Base-by-base conservation (phyloP, 2,329 filamentous ascomycete genomes). In the Neodidymelliopsis sp. region DNA sequence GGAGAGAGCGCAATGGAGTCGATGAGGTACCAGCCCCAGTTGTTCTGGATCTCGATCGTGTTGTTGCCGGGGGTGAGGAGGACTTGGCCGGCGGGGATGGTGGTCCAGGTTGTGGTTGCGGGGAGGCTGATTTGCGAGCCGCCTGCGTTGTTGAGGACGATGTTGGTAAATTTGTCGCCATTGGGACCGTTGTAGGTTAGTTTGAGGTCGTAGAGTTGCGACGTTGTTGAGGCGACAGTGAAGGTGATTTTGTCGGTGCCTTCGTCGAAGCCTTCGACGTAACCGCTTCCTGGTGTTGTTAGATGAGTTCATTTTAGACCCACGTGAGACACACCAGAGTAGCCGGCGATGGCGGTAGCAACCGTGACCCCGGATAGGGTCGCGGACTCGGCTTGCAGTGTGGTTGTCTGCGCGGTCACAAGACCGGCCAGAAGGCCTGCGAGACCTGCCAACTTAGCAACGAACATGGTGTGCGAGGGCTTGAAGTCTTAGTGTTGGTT, bases 21-120 rank as follows among this genome's bases (percentile, higher is more conserved):
- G 41, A 78, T 74, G 16, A 79, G 71, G 54, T 63, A 75, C 76
- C 75, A 80, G 47, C 78, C 78, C 77, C 77, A 80, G 63, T 79
- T 77, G 63, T 61, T 76, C 42, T 76, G 70, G 33, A 80, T 73
- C 28, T 77, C 67, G 39, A 79, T 74, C 0, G 73, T 79, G 63
- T 80, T 80, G 31, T 56, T 46, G 12, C 77, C 77, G 7, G 67
- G 66, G 36, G 74, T 70, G 25, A 80, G 63, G 2, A 80, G 65
- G 1, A 79, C 67, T 52, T 80, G 77, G 11, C 78, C 77, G 12
- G 69, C 78, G 0, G 73, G 48, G 10, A 74, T 71, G 23, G 70
- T 71, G 8, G 68, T 67, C 68, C 73, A 80, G 2, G 58, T 52
- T 2, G 62, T 68, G 7, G 70, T 73, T 8, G 73, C 75, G 0